A percentile compares a stretch with the other conserved stretches of the same genome.
Conservation (phyloP, 441 rosid species). For the Pelargonium exstipulatum region DNA sequence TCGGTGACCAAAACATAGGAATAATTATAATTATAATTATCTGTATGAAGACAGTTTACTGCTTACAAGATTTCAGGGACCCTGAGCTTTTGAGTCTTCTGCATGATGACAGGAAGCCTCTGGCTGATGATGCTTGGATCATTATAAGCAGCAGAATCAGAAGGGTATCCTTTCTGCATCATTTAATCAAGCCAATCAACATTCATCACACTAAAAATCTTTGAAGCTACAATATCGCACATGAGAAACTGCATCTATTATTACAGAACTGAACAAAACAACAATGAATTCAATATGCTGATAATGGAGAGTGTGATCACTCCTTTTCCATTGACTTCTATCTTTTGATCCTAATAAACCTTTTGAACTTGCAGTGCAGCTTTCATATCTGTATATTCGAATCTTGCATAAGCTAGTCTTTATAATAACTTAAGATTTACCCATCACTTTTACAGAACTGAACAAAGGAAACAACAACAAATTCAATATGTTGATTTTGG, state of each 20-base stretch:
- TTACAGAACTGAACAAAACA: slow-evolving; percentile 1
- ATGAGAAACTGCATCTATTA: not conserved
- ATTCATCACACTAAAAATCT: slow-evolving; percentile 9
- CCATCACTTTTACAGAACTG: not conserved
- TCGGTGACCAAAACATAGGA: slow-evolving; percentile 15
- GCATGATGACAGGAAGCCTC: slow-evolving; percentile 75
- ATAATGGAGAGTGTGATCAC: not conserved
- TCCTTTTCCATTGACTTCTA: not conserved
- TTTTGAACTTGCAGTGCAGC: not conserved
- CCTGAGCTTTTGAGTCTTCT: slow-evolving; percentile 61
- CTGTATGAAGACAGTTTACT: slow-evolving; percentile 23
- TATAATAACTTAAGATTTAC: not conserved
- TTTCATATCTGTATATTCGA: not conserved
- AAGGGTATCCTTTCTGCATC: slow-evolving; percentile 80
- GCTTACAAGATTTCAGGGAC: slow-evolving; percentile 37
- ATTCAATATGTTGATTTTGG: not conserved
- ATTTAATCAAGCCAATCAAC: slow-evolving; percentile 18
- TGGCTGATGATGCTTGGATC: slow-evolving; percentile 82
- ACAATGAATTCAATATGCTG: not conserved
- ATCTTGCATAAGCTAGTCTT: not conserved
- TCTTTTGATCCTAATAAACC: not conserved
- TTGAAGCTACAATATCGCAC: not conserved
- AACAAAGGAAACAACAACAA: slow-evolving; percentile 2
- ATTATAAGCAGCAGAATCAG: slow-evolving; percentile 61
- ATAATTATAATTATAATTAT: slow-evolving; percentile 12